Evolutionary conservation across 768 basidiomycete species (phyloP).

Genomic region (Russula foetens): DNA sequence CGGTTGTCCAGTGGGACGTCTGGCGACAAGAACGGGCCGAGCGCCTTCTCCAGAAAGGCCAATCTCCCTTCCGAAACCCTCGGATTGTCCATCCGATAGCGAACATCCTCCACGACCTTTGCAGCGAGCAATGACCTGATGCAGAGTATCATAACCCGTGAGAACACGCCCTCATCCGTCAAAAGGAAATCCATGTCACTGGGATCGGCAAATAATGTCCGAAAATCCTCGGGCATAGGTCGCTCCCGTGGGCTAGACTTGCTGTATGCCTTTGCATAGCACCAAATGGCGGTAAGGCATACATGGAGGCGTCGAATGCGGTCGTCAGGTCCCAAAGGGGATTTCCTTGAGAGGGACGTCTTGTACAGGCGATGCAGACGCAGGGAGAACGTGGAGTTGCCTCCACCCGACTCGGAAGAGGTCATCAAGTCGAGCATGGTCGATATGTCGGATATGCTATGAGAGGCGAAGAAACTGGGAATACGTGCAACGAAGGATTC

Average conservation of each 20-base stretch:
- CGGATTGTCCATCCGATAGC: not conserved
- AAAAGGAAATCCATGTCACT: not conserved
- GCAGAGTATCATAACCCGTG: too few species aligned
- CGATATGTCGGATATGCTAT: too few species aligned
- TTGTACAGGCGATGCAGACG: not conserved
- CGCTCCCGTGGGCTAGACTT: not conserved
- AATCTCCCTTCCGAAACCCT: not conserved
- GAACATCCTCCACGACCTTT: too few species aligned
- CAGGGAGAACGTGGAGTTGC: not conserved
- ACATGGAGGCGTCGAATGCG: not conserved
- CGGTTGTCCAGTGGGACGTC: not conserved
- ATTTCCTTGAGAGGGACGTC: not conserved
- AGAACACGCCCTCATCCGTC: not conserved
- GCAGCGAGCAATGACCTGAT: too few species aligned
- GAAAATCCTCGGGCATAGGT: not conserved
- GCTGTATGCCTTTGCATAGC: not conserved
- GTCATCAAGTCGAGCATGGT: too few species aligned
- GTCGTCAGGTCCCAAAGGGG: not conserved
- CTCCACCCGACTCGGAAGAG: too few species aligned
- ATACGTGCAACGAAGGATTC: not conserved
- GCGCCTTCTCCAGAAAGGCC: not conserved
- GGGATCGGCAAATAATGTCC: not conserved
- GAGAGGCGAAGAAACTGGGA: not conserved
- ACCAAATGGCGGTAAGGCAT: conserved; percentile 1
- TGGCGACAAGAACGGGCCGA: not conserved